Base-by-base conservation (phyloP, 371 early-diverging fungal genomes). In the Circinella minor region DNA sequence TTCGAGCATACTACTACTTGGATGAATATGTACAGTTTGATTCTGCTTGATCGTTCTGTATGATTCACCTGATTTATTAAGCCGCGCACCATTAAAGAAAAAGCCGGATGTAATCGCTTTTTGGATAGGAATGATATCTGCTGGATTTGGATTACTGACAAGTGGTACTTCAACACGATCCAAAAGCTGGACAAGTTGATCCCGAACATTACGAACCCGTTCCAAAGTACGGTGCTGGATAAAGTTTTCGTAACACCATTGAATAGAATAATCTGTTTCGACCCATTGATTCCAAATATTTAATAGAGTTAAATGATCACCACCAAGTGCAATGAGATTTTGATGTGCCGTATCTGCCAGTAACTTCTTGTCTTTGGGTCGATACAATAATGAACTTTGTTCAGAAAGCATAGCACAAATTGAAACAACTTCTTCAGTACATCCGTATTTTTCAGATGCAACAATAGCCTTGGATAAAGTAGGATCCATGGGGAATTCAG, bases 401-500 rank as follows among this genome's bases (percentile, higher is more conserved):
- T 96, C 96, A 15, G 92, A 89, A 11, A 98, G 86, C 97, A 98
- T 97, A 15, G 93, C 88, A 63, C 93, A 90, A 65, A 96, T 93
- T 5, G 96, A 92, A 0, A 91, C 91, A 18, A 94, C 79, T 94
- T 84, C 98, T 72, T 98, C 96, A 4, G 96, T 90, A 76, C 99
- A 99, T 36, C 88, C 84, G 74, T 94, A 96, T 72, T 95, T 93
- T 69, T 95, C 96, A 0, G 97, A 92, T 9, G 92, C 95, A 38
- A 99, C 87, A 67, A 99, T 87, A 4, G 96, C 88, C 77, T 97
- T 98, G 66, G 96, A 93, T 73, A 98, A 78, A 89, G 95, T 93
- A 2, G 99, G 99, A 77, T 99, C 98, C 74, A 97, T 88, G 1
- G 99, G 99, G 72, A 98, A 98, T 87, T 98, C 98, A 20, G 99